Conservation (phyloP, 2,329 filamentous ascomycete species). For the Xylaria sp. region DNA sequence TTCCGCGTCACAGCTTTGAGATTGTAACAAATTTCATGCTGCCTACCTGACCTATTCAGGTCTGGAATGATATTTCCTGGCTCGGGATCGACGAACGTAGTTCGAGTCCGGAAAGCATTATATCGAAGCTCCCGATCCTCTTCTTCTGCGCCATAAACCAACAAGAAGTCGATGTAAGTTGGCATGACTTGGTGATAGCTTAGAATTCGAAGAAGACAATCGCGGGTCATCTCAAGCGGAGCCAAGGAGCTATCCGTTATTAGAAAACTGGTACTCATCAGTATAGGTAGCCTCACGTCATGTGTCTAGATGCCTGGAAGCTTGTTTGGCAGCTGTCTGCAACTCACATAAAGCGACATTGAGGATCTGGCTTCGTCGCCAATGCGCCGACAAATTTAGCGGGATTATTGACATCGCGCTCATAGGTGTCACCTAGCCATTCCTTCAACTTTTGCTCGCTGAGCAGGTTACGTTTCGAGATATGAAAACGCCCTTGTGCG, state of each 20-base stretch:
- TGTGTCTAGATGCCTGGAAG: background rate
- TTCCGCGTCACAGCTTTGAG: conserved; percentile 40
- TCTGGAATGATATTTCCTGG: conserved; percentile 32
- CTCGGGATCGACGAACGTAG: conserved; percentile 22
- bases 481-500: conserved; percentile 19
- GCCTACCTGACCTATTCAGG: conserved; percentile 39
- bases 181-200: conserved; percentile 50
- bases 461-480: conserved; percentile 27
- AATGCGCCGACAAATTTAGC: conserved; percentile 28
- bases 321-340: background rate
- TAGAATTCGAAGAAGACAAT: conserved; percentile 44
- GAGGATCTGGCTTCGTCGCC: conserved; percentile 35
- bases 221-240: conserved; percentile 39
- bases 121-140: conserved; percentile 43
- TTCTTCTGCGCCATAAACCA: conserved; percentile 42
- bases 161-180: conserved; percentile 45
- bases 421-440: conserved; percentile 32
- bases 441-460: conserved; percentile 28
- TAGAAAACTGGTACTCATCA: conserved; percentile 40
- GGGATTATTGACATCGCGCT: conserved; percentile 18
- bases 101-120: conserved; percentile 42
- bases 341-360: conserved; percentile 47
- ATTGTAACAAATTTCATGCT: conserved; percentile 45
- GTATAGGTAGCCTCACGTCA: background rate
- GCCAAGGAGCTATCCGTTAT: conserved; percentile 37